Evolutionary conservation across 148 eudicot species (phyloP).

Genomic region (Suaeda aralocaspica): DNA sequence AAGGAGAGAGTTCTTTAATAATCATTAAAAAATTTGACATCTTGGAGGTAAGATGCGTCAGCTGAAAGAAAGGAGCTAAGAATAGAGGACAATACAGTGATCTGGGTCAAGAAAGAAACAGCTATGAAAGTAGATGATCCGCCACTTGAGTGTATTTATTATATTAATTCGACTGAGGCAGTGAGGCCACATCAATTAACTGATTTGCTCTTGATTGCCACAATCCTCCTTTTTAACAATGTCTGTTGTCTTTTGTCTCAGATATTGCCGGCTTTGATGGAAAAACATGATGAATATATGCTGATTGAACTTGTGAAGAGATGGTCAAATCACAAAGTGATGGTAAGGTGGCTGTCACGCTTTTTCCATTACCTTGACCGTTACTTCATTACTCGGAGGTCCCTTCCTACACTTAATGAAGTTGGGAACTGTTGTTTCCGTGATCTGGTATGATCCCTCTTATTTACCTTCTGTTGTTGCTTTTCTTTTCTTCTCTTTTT

Average conservation of each 20-base stretch:
- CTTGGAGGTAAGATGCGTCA: too few relatives aligned
- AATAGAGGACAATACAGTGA: too few relatives aligned
- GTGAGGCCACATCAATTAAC: background rate
- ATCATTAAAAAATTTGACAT: too few relatives aligned
- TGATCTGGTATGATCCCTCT: constrained; percentile 27
- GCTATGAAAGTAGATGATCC: too few relatives aligned
- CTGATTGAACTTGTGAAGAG: constrained; percentile 35
- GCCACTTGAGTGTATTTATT: too few relatives aligned
- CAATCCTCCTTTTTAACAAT: background rate
- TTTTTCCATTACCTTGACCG: constrained; percentile 40
- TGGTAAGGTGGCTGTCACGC: constrained; percentile 40
- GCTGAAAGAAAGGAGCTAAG: too few relatives aligned
- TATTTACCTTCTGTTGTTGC: background rate
- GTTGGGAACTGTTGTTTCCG: constrained; percentile 37
- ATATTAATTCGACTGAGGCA: background rate
- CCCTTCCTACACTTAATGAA: constrained; percentile 30
- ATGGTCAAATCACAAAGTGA: constrained; percentile 43
- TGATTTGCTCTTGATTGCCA: background rate
- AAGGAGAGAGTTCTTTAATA: too few relatives aligned
- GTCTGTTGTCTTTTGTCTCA: background rate
- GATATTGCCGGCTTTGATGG: constrained; percentile 40
- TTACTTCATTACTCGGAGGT: constrained; percentile 28
- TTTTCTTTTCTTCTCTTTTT: background rate
- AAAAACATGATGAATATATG: constrained; percentile 41
- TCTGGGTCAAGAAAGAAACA: too few relatives aligned